A percentile compares a stretch with the other conserved stretches of the same genome.
Evolutionary conservation across 2,329 filamentous ascomycete genomes (phyloP).

Genomic region (Xylariaceae sp.): DNA sequence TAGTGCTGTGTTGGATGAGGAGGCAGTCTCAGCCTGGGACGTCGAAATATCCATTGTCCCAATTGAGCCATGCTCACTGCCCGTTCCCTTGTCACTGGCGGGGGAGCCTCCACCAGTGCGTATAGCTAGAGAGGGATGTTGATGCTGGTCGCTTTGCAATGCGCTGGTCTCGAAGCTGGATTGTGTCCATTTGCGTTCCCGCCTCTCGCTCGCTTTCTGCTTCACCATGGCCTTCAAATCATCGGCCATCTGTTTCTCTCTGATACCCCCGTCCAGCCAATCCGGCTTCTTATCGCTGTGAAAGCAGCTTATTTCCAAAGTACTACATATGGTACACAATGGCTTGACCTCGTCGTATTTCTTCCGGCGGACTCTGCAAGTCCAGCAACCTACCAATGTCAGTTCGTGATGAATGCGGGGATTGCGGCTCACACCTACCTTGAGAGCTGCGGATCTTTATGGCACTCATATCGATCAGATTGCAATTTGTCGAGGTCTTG

Average conservation of each 20-base stretch:
- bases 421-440: constrained; percentile 5
- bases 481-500: background rate
- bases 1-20: background rate
- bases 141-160: background rate
- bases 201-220: constrained; percentile 47
- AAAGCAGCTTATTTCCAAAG: constrained; percentile 40
- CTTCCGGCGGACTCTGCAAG: constrained; percentile 42
- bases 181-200: constrained; percentile 48
- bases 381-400: constrained; percentile 35
- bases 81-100: background rate
- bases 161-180: constrained; percentile 20
- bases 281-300: constrained; percentile 35
- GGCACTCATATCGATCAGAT: constrained; percentile 10
- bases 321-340: constrained; percentile 35
- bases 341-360: constrained; percentile 42
- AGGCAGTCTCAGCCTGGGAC: background rate
- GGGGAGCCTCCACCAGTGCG: constrained; percentile 20
- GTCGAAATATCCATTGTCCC: background rate
- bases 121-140: too few relatives aligned
- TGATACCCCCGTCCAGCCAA: constrained; percentile 36
- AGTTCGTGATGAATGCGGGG: background rate
- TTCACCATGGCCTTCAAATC: constrained; percentile 56
- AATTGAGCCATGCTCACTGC: background rate
- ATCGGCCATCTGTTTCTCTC: constrained; percentile 37
- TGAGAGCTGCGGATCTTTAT: constrained; percentile 18